Conservation (phyloP, 495 filamentous ascomycete genomes). For the Astrocystis sublimbata region DNA sequence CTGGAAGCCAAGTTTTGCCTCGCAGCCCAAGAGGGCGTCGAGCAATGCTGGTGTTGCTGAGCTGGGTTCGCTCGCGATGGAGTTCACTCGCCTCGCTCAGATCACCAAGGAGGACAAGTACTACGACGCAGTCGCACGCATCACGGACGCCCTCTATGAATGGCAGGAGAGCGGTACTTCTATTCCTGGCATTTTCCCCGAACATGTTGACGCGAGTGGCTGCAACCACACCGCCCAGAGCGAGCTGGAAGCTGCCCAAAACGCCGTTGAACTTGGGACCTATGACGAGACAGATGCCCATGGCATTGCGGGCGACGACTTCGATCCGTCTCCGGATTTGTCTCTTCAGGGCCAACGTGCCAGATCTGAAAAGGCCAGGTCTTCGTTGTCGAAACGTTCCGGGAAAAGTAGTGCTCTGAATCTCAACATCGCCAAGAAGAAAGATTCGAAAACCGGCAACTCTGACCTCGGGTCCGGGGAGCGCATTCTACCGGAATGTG, state of each 20-base stretch:
- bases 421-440: constrained; percentile 19
- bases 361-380: constrained; percentile 4
- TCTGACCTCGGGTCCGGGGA: constrained; percentile 18
- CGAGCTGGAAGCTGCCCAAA: constrained; percentile 23
- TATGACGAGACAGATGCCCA: constrained; percentile 26
- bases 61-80: constrained; percentile 85
- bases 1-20: constrained; percentile 71
- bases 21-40: constrained; percentile 65
- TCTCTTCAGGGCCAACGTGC: background rate
- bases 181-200: constrained; percentile 83
- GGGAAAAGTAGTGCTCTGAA: constrained; percentile 23
- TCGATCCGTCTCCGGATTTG: background rate
- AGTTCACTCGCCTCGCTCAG: constrained; percentile 93
- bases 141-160: constrained; percentile 82
- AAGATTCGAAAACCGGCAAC: constrained; percentile 22
- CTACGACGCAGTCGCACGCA: constrained; percentile 92
- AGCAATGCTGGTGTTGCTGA: constrained; percentile 72
- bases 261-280: constrained; percentile 20
- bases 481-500: constrained; percentile 39
- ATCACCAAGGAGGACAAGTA: constrained; percentile 84
- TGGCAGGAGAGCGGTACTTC: constrained; percentile 69
- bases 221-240: constrained; percentile 48
- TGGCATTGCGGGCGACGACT: background rate
- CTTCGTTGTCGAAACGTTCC: constrained; percentile 19
- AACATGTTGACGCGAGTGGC: constrained; percentile 70